A percentile compares a stretch with the other conserved stretches of the same genome.
phyloP scores from a whole-genome alignment of 2,329 filamentous ascomycete genomes.

The Exophiala aquamarina region DNA sequence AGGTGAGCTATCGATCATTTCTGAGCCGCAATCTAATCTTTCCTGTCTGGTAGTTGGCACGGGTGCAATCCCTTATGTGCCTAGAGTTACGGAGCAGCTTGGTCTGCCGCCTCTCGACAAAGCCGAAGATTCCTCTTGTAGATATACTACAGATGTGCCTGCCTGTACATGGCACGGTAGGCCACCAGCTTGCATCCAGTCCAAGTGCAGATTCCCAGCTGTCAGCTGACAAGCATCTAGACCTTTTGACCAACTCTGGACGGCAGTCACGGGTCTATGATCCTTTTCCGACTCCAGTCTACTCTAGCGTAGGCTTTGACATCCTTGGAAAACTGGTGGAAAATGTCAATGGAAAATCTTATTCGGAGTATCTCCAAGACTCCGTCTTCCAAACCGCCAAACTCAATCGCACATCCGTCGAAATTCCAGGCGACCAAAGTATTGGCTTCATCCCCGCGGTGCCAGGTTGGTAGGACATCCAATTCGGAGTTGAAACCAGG shows the following conservation, averaged over 20 bases:
- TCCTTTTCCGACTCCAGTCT: constrained; percentile 47
- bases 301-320: constrained; percentile 51
- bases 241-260: constrained; percentile 33
- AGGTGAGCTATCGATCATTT: too few species aligned
- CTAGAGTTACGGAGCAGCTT: too few species aligned
- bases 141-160: too few species aligned
- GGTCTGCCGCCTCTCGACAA: too few species aligned
- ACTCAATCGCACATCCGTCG: not conserved
- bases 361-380: constrained; percentile 40
- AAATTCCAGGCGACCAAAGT: not conserved
- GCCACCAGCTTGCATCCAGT: too few species aligned
- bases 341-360: constrained; percentile 41
- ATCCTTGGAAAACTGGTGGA: constrained; percentile 50
- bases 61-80: too few species aligned
- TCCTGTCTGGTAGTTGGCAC: too few species aligned
- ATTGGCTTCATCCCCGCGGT: constrained; percentile 8
- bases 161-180: too few species aligned
- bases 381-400: constrained; percentile 35
- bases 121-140: too few species aligned
- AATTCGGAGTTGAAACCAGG: constrained; percentile 4
- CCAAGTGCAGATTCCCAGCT: too few species aligned
- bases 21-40: too few species aligned
- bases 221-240: not conserved
- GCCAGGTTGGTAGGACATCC: constrained; percentile 4
- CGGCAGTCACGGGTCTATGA: constrained; percentile 40